Evolutionary conservation across 2,329 filamentous ascomycete genomes (phyloP), one percentile per base, ranked within the genome.

Genomic region (Hymenotorrendiella dingleyae): DNA sequence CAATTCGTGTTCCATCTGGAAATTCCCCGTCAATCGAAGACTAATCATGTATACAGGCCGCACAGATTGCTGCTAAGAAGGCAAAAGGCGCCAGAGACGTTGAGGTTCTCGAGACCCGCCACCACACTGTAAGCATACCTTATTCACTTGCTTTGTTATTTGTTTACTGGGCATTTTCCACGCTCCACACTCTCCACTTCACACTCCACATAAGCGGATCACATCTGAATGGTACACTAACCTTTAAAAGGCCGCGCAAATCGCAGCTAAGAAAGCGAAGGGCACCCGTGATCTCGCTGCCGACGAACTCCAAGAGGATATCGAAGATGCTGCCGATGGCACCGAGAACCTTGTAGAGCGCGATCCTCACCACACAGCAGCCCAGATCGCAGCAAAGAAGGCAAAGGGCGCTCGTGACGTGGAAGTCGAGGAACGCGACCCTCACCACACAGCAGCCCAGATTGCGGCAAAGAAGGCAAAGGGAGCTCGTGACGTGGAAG

Each of bases 21-120:
- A 3, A 27, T 22, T 17, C 17, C n/a, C n/a, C n/a, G n/a, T n/a
- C n/a, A n/a, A n/a, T n/a, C n/a, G n/a, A n/a, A n/a, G n/a, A n/a
- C n/a, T n/a, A n/a, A n/a, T n/a, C n/a, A n/a, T n/a, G n/a, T n/a
- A n/a, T n/a, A n/a, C n/a, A n/a, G n/a, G 49, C 45, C 11, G 43
- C 40, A 4, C 52, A 58, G 12, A 56, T 54, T 7, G 50, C 51
- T 1, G 42, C 50, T 1, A 49, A 52, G 42, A 43, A 53, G 21
- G 47, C 46, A 4, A 50, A 52, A 28, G 43, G 16, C 5, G 17
- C 6, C 4, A 10, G 3, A 4, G 30, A 4, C 14, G n/a, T 34
- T 21, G 19, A 19, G 32, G 6, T 19, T 14, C 32, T 11, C 12
- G 6, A 5, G 3, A 14, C 32, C 6, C 19, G 20, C 12, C 32